Percentiles rank a stretch among this genome's conserved stretches.
phyloP scores from a whole-genome alignment of 441 rosid species.

The Erysimum cheiri region DNA sequence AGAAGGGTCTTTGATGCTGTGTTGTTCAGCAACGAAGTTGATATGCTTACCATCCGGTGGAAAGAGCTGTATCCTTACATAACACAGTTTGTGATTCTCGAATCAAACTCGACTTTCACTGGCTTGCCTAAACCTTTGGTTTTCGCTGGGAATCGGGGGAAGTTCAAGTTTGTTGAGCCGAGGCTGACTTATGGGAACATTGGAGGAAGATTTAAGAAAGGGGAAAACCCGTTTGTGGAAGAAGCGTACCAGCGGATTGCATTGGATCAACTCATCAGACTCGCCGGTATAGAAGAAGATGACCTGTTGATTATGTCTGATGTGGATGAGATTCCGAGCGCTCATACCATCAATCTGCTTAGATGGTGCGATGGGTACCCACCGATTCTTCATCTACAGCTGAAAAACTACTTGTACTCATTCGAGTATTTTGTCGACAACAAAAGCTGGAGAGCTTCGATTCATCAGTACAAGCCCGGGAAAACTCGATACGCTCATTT shows the following conservation, averaged over 20 bases:
- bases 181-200: slow-evolving; percentile 82
- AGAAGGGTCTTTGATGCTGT: slow-evolving; percentile 91
- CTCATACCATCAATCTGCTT: slow-evolving; percentile 80
- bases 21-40: slow-evolving; percentile 80
- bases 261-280: slow-evolving; percentile 76
- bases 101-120: slow-evolving; percentile 91
- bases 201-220: slow-evolving; percentile 83
- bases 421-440: slow-evolving; percentile 69
- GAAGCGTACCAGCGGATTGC: slow-evolving; percentile 92
- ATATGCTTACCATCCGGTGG: slow-evolving; percentile 87
- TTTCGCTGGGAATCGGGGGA: slow-evolving; percentile 59
- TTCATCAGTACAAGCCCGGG: slow-evolving; percentile 65
- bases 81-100: slow-evolving; percentile 84
- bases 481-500: slow-evolving; percentile 82
- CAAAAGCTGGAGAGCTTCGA: slow-evolving; percentile 94
- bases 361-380: slow-evolving; percentile 90
- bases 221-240: slow-evolving; percentile 90
- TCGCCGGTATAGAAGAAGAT: slow-evolving; percentile 85
- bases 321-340: slow-evolving; percentile 93
- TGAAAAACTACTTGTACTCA: slow-evolving; percentile 82
- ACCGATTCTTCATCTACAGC: slow-evolving; percentile 77
- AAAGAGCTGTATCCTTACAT: slow-evolving; percentile 82
- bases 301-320: slow-evolving; percentile 95
- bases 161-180: slow-evolving; percentile 72
- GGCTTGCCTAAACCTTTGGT: slow-evolving; percentile 68